These are phyloP conservation scores for Micromonas commoda DNA, from an alignment of 139 green algal genomes.

Conservation along the genomic window DNA sequence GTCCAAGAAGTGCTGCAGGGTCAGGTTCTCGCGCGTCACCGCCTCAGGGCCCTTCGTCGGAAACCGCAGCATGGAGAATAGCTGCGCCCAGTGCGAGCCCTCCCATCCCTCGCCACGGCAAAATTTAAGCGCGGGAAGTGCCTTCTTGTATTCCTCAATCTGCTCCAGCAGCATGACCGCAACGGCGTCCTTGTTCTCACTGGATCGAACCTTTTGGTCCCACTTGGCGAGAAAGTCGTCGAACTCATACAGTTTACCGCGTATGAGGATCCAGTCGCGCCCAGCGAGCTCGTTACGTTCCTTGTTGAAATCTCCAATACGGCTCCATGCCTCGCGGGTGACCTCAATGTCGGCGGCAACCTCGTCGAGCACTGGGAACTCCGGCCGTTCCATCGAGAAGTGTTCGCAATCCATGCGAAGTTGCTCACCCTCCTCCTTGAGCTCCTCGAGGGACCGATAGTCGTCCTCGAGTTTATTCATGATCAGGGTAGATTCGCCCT, in stretches of 20 bases:
- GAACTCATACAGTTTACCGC: constrained; percentile 53
- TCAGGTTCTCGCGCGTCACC: constrained; percentile 58
- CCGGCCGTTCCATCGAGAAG: constrained; percentile 52
- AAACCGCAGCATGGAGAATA: constrained; percentile 62
- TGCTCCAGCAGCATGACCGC: constrained; percentile 53
- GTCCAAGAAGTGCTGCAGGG: constrained; percentile 62
- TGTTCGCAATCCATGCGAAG: constrained; percentile 52
- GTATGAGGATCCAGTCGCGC: constrained; percentile 62
- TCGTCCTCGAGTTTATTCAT: constrained; percentile 59
- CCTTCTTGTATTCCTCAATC: constrained; percentile 45
- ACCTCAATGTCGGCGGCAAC: constrained; percentile 47
- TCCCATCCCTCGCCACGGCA: constrained; percentile 62
- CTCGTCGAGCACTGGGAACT: constrained; percentile 52
- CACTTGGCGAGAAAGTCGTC: constrained; percentile 78
- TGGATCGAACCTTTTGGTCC: constrained; percentile 44
- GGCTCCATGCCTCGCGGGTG: constrained; percentile 43
- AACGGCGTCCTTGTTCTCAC: constrained; percentile 46
- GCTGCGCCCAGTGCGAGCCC: constrained; percentile 63
- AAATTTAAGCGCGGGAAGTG: constrained; percentile 55
- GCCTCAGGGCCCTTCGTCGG: constrained; percentile 43
- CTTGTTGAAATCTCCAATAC: constrained; percentile 49
- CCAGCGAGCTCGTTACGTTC: constrained; percentile 58
- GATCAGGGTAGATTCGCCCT: constrained; percentile 54
- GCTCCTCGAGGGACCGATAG: constrained; percentile 26
- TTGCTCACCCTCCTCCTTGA: constrained; percentile 47